Base-by-base conservation (phyloP, 176 grass and related monocot genomes). In the Musa beccarii region DNA sequence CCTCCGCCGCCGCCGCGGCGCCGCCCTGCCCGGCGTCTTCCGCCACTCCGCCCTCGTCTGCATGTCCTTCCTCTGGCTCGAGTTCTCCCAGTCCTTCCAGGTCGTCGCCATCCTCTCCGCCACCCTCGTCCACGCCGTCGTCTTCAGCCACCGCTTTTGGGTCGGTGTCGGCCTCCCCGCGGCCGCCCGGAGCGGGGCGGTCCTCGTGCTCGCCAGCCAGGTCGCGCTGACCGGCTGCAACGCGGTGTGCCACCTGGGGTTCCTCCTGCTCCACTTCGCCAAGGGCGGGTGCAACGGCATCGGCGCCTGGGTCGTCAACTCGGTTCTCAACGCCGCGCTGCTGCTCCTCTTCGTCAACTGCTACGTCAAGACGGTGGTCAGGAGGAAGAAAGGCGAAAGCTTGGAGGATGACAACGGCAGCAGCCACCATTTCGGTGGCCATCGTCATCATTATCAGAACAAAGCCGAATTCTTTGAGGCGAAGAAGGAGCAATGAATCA, bases 1-100 rank as follows among this genome's bases (percentile, higher is more conserved):
- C 59, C 43, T 77, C 75, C 75, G 59, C 49, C 75, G 75, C 57
- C 75, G 75, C 56, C 75, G 19, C 0, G 12, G 49, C 10, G 72
- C 72, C 53, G 75, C 75, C 34, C 59, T 66, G 43, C n/a, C 20
- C 11, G 49, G 59, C 43, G 59, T 77, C 43, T 77, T 77, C 75
- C 34, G 59, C 59, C 75, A 77, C 49, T 77, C 59, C 20, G 75
- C 75, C 56, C 61, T 77, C 59, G 75, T 77, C 43, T 77, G 59
- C 43, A 77, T 77, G 75, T 77, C 75, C 75, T 77, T 77, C 75
- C 75, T 77, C 59, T 77, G 75, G 75, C 75, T 77, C 59, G 75
- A 77, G 49, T 77, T 77, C 75, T 77, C 75, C 17, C 75, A 77
- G 75, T 77, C 75, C 9, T 77, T 77, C 43, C 75, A 77, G 61